These are phyloP conservation scores for Gossypium lobatum DNA, from an alignment of 441 rosid genomes.

Conservation along the genomic window DNA sequence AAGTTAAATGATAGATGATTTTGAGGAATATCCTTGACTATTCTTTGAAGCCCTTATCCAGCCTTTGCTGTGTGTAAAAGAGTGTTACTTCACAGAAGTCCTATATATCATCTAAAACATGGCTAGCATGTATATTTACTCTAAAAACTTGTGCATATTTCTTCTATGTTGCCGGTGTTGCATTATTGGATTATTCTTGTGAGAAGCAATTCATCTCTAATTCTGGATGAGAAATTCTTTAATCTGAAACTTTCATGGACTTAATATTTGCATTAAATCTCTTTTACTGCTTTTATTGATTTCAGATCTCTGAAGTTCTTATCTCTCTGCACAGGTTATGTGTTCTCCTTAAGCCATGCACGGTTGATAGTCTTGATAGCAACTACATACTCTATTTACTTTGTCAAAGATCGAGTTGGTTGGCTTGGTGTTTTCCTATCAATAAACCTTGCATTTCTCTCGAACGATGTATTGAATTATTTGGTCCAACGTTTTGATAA, in stretches of 20 bases:
- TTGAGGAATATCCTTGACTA: neutral
- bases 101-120: neutral
- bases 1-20: neutral
- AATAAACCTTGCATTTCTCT: slow-evolving; percentile 81
- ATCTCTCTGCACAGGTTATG: slow-evolving; percentile 59
- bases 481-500: slow-evolving; percentile 84
- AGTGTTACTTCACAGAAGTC: neutral
- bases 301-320: neutral
- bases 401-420: slow-evolving; percentile 87
- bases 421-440: slow-evolving; percentile 90
- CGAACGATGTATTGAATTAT: slow-evolving; percentile 71
- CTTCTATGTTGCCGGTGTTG: neutral
- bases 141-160: neutral
- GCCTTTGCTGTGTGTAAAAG: neutral
- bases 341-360: slow-evolving; percentile 90
- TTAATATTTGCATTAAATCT: neutral
- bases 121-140: neutral
- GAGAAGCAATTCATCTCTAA: neutral
- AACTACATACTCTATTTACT: slow-evolving; percentile 60
- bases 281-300: neutral
- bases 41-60: neutral
- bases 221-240: neutral
- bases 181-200: neutral
- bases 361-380: slow-evolving; percentile 82
- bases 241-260: slow-evolving; percentile 1